Base-by-base conservation (phyloP, 768 basidiomycete species). In the Mycena haematopus region DNA sequence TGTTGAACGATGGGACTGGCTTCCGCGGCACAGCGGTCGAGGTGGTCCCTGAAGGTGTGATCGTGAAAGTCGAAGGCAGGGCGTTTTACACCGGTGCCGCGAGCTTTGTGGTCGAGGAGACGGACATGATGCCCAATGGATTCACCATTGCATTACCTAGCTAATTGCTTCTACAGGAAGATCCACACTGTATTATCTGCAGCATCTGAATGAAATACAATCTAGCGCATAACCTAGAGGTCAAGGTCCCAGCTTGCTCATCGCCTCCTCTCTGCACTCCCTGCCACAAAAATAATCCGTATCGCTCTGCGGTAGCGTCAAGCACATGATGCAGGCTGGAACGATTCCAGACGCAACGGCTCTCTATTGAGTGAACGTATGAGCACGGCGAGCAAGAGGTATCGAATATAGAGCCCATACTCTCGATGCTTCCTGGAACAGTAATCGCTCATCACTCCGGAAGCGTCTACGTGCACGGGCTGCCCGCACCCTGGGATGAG, bases 351-450 rank as follows among this genome's bases (percentile, higher is more conserved):
- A 73, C 17, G 71, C 73, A 14, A 88, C 86, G 0, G 86, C 68
- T 89, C 85, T 73, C 88, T 89, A 27, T 42, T n/a, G 21, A 55
- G 21, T 24, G 14, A 36, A 35, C 29, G 25, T 29, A 44, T 29
- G 14, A 40, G 38, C 8, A 21, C 27, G 27, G 40, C 5, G 25
- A 13, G 40, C 17, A 27, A 2, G 33, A 36, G 33, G 31, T 21
- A 33, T 10, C 15, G 17, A 13, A 45, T 11, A 24, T 22, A 45
- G 22, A 24, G 22, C 4, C 13, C n/a, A 80, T 67, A 89, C 88
- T 89, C 86, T 65, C 86, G 78, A 73, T 88, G 87, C 57, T 80
- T 79, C 73, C 75, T 73, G 6, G 86, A 88, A 67, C 88, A 89
- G 68, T 85, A 89, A 49, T 81, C 79, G 61, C 83, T 83, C 50